Evolutionary conservation across 139 green algal species (phyloP), one percentile per base, ranked within the genome.

Genomic region (Picochlorum sp.): DNA sequence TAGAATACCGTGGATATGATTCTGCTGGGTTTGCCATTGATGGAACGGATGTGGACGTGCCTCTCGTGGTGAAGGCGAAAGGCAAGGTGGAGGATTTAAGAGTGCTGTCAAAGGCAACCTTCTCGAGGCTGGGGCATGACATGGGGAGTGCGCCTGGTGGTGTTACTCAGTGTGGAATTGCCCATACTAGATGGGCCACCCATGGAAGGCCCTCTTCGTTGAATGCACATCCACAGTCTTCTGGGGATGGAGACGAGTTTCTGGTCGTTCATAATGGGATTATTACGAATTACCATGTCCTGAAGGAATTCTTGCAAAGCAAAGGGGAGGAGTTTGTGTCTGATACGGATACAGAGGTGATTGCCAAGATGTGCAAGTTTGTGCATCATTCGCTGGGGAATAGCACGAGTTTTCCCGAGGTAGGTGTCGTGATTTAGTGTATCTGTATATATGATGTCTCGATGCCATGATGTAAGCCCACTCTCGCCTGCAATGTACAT

Each of bases 231-330:
- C 94, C 94, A 65, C 84, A 90, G 49, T 52, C 70, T 3, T 59
- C 49, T 45, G 63, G 49, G 2, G 28, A 24, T 6, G 75, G 79
- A 47, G 76, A 83, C 57, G 85, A 94, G 66, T 99, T 99, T 70
- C 78, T 95, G 20, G 90, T 99, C 8, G 94, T 99, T 32, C 94
- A 99, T 86, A 99, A 99, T 67, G 94, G 94, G 52, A 99, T 98
- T 78, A 98, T 99, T 84, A 99, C 94, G 38, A 99, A 98, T 84
- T 97, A 92, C 80, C 78, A 85, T 59, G 76, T 88, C 21, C 77
- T 97, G 1, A 91, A 91, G 52, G 82, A 90, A 30, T 95, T 95
- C 69, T 73, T 96, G 79, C 80, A 89, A 63, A 10, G 86, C 63
- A 73, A 97, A 15, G 93, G 95, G 26, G 89, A 93, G 70, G 65